Evolutionary conservation across 2,329 filamentous ascomycete genomes (phyloP).

Genomic region (Periconia sp.): DNA sequence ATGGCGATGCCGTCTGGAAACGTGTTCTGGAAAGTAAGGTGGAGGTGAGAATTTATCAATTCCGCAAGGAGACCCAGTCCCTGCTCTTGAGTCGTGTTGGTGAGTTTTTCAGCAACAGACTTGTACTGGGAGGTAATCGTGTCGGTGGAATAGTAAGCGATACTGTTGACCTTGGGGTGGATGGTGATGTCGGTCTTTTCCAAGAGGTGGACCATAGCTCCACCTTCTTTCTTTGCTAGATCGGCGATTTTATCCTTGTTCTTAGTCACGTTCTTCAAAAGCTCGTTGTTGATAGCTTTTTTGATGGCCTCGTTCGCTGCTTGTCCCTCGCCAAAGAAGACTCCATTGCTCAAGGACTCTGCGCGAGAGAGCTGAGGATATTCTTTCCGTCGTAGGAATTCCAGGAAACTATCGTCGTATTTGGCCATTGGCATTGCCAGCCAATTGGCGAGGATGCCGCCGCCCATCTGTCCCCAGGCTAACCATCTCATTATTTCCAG

Average conservation of each 20-base stretch:
- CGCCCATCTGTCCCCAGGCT: conserved; percentile 90
- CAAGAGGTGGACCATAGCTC: conserved; percentile 64
- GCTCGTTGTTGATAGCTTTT: conserved; percentile 48
- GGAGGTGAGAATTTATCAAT: conserved; percentile 84
- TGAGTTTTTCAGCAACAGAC: conserved; percentile 68
- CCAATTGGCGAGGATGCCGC: conserved; percentile 79
- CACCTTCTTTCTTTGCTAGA: conserved; percentile 59
- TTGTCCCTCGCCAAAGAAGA: conserved; percentile 74
- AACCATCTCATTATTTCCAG: conserved; percentile 82
- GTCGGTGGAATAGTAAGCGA: conserved; percentile 78
- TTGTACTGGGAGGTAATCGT: conserved; percentile 69
- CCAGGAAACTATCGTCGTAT: conserved; percentile 73
- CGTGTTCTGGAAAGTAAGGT: conserved; percentile 80
- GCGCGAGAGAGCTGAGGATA: conserved; percentile 77
- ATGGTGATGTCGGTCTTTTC: conserved; percentile 65
- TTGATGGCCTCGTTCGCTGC: conserved; percentile 51
- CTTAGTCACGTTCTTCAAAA: conserved; percentile 63
- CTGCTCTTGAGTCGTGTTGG: conserved; percentile 57
- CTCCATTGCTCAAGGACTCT: conserved; percentile 70
- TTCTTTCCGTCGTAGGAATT: conserved; percentile 75
- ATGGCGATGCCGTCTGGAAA: conserved; percentile 81
- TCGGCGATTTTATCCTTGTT: conserved; percentile 66
- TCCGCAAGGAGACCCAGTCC: conserved; percentile 71
- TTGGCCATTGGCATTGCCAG: conserved; percentile 84
- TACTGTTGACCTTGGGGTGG: conserved; percentile 67